Conservation (phyloP, 1,139 yeast genomes). For the Pneumocystis oryctolagi region DNA sequence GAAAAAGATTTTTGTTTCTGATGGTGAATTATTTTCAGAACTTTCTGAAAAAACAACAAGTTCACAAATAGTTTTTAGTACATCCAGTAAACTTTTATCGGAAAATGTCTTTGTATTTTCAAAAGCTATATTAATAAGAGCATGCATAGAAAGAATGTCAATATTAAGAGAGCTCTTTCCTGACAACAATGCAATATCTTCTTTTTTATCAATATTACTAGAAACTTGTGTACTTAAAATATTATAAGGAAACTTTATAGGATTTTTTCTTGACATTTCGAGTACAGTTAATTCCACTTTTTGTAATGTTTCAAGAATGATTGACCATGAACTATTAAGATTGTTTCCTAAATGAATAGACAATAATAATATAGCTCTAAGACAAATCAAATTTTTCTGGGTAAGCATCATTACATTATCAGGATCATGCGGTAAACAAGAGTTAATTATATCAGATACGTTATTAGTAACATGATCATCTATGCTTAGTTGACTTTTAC, state of each 20-base stretch:
- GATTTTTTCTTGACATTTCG: slow-evolving; percentile 32
- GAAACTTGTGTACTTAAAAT: slow-evolving; percentile 1
- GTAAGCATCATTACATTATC: slow-evolving; percentile 25
- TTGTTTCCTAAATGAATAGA: slow-evolving; percentile 68
- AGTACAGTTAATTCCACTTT: slow-evolving; percentile 47
- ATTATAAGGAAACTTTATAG: not conserved
- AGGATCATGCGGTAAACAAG: slow-evolving; percentile 14
- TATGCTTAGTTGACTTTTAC: not conserved
- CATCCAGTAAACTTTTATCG: not conserved
- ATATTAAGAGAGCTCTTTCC: not conserved
- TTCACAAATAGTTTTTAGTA: not conserved
- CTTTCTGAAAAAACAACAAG: not conserved
- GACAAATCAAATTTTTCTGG: slow-evolving; percentile 55
- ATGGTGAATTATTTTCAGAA: not conserved
- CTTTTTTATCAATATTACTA: slow-evolving; percentile 23
- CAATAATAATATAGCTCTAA: slow-evolving; percentile 61
- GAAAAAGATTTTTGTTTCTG: not conserved
- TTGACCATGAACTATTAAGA: slow-evolving; percentile 52
- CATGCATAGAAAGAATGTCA: not conserved
- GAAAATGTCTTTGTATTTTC: slow-evolving; percentile 11
- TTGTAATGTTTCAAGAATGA: slow-evolving; percentile 54
- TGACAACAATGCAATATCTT: slow-evolving; percentile 20
- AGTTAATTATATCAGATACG: slow-evolving; percentile 16
- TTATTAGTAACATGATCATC: not conserved
- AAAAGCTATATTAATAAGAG: not conserved